These are phyloP conservation scores for Talaromyces wortmannii DNA, from an alignment of 495 filamentous ascomycete genomes.

Conservation along the genomic window DNA sequence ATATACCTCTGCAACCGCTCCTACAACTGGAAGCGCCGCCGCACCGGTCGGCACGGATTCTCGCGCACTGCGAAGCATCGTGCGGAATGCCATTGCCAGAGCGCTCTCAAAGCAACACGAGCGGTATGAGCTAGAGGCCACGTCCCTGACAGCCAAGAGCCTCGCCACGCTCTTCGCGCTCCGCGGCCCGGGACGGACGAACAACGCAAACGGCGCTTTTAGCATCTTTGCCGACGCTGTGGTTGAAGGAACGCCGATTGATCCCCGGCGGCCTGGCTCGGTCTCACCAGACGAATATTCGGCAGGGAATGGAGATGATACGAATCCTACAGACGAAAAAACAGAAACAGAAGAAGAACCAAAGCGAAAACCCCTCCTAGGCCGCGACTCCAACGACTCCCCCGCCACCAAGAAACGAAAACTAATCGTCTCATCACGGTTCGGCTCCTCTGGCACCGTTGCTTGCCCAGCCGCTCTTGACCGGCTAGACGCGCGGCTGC, in stretches of 20 bases:
- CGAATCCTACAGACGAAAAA: constrained; percentile 13
- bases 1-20: constrained; percentile 56
- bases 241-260: constrained; percentile 50
- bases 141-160: constrained; percentile 60
- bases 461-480: constrained; percentile 18
- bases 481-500: constrained; percentile 24
- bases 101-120: constrained; percentile 65
- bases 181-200: constrained; percentile 59
- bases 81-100: constrained; percentile 69
- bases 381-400: constrained; percentile 50
- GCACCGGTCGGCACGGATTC: constrained; percentile 39
- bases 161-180: constrained; percentile 57
- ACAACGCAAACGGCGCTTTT: constrained; percentile 68
- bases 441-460: constrained; percentile 25
- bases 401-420: constrained; percentile 53
- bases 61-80: constrained; percentile 58
- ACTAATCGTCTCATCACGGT: constrained; percentile 50
- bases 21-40: constrained; percentile 19
- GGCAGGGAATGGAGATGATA: constrained; percentile 14
- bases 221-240: constrained; percentile 65
- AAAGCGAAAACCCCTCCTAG: constrained; percentile 45
- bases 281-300: constrained; percentile 35
- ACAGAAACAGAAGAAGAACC: constrained; percentile 24
- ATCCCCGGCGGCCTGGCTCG: constrained; percentile 35
- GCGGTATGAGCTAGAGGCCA: constrained; percentile 58